Percentiles rank a stretch among this genome's conserved stretches.
These are phyloP conservation scores for Trametes elegans DNA, from an alignment of 768 basidiomycete species.

Conservation along the genomic window DNA sequence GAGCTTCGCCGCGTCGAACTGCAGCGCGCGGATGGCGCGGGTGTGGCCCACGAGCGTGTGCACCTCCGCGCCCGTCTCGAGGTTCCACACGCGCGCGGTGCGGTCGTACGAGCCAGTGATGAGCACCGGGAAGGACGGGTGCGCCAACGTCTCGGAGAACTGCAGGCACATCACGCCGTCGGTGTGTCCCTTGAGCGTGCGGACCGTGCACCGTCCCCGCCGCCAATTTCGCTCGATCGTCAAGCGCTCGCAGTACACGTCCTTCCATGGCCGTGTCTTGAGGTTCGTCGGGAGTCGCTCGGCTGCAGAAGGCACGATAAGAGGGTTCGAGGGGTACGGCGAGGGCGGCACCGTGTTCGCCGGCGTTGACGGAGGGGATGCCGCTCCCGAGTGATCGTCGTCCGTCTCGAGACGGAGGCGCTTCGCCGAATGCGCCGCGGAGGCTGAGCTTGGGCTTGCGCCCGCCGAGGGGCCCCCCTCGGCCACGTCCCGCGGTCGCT, in stretches of 20 bases:
- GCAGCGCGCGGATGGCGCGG: slow-evolving; percentile 85
- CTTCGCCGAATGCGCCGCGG: slow-evolving; percentile 7
- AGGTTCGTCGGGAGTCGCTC: slow-evolving; percentile 25
- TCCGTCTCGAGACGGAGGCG: slow-evolving; percentile 39
- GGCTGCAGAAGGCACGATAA: slow-evolving; percentile 19
- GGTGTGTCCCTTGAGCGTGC: slow-evolving; percentile 87
- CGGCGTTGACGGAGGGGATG: slow-evolving; percentile 31
- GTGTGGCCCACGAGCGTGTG: slow-evolving; percentile 88
- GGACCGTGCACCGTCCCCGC: slow-evolving; percentile 82
- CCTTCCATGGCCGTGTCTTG: slow-evolving; percentile 92
- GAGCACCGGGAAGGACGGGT: slow-evolving; percentile 87
- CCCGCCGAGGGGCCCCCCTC: slow-evolving; percentile 5
- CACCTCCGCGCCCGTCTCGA: slow-evolving; percentile 85
- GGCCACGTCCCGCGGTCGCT: slow-evolving; percentile 42
- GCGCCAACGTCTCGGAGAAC: slow-evolving; percentile 79
- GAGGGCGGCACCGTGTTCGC: slow-evolving; percentile 11
- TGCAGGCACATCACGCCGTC: slow-evolving; percentile 98
- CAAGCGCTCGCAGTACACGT: slow-evolving; percentile 97
- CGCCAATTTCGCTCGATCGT: slow-evolving; percentile 97
- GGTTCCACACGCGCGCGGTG: slow-evolving; percentile 93
- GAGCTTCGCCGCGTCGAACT: slow-evolving; percentile 93
- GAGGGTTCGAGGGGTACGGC: slow-evolving; percentile 27
- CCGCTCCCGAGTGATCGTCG: slow-evolving; percentile 16
- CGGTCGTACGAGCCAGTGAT: slow-evolving; percentile 98
- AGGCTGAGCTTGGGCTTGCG: too few species aligned